These are phyloP conservation scores for Diutina siamensis DNA, from an alignment of 1,139 yeast species.

Conservation along the genomic window DNA sequence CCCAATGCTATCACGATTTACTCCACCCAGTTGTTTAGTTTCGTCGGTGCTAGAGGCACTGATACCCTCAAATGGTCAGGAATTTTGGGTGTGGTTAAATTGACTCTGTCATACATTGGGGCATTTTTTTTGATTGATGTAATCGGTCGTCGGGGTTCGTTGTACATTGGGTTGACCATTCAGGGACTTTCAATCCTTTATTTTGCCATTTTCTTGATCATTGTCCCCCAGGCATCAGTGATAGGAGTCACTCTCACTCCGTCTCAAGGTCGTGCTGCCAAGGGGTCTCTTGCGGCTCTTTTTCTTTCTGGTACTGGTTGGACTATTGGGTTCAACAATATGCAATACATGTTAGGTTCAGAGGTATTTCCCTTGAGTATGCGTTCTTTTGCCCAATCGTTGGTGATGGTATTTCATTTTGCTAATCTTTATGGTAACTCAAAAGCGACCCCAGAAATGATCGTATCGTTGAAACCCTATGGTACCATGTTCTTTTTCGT, in stretches of 20 bases:
- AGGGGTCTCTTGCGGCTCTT: constrained; percentile 42
- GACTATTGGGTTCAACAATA: constrained; percentile 51
- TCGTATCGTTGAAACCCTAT: constrained; percentile 32
- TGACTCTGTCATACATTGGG: constrained; percentile 28
- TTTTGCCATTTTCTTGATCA: constrained; percentile 34
- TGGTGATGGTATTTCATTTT: constrained; percentile 48
- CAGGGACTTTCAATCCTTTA: constrained; percentile 10
- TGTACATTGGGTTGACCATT: constrained; percentile 29
- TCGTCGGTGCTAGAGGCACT: constrained; percentile 30
- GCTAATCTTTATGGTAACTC: constrained; percentile 51
- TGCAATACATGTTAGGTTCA: constrained; percentile 47
- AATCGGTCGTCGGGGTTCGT: constrained; percentile 31
- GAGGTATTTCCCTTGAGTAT: constrained; percentile 48
- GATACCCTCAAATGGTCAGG: constrained; percentile 35
- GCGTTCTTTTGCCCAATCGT: constrained; percentile 42
- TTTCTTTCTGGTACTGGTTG: constrained; percentile 47
- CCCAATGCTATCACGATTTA: constrained; percentile 53
- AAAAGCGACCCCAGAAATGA: constrained; percentile 44
- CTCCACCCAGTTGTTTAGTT: constrained; percentile 42
- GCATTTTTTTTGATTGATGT: constrained; percentile 39
- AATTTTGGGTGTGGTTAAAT: constrained; percentile 36
- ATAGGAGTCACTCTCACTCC: constrained; percentile 17
- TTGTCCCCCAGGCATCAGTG: constrained; percentile 35
- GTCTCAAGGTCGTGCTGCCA: constrained; percentile 27
- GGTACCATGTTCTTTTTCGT: constrained; percentile 48